Conservation (phyloP, 805 yeast genomes). For the Ogataea nonfermentans region DNA sequence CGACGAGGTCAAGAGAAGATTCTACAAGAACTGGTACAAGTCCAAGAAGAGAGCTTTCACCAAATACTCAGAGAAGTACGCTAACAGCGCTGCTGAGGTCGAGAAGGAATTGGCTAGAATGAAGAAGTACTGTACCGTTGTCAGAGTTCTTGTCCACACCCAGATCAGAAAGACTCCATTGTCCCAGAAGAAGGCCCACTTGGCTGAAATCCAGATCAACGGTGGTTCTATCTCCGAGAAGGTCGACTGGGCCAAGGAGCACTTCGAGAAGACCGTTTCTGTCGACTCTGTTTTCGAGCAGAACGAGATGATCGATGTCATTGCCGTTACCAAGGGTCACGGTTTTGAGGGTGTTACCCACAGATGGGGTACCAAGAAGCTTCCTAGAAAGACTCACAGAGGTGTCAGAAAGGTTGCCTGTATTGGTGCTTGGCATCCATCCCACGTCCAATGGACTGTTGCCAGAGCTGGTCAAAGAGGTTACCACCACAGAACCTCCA, state of each 20-base stretch:
- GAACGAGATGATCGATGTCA: constrained; percentile 97
- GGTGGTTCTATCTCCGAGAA: constrained; percentile 98
- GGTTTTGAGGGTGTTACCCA: constrained; percentile 99
- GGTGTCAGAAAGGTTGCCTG: constrained; percentile 99
- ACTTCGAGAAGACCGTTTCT: constrained; percentile 97
- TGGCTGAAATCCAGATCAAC: constrained; percentile 99
- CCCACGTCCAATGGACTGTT: constrained; percentile 99
- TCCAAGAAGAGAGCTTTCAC: constrained; percentile 99
- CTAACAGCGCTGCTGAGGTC: constrained; percentile 82
- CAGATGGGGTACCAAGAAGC: constrained; percentile 99
- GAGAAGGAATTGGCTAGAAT: constrained; percentile 98
- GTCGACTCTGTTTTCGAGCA: constrained; percentile 97
- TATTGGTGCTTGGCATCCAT: constrained; percentile 99
- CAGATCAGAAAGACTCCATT: constrained; percentile 99
- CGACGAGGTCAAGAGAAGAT: constrained; percentile 99
- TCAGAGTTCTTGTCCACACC: constrained; percentile 99
- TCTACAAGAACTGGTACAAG: constrained; percentile 99
- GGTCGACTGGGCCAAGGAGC: constrained; percentile 98
- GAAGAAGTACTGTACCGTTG: constrained; percentile 96
- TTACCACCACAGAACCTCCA: constrained; percentile 99
- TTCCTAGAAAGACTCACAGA: constrained; percentile 99
- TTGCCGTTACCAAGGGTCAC: constrained; percentile 99
- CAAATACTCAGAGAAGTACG: constrained; percentile 98
- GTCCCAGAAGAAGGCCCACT: constrained; percentile 98
- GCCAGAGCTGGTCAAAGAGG: constrained; percentile 99